Conservation (phyloP, 805 yeast genomes). For the Saturnispora dispora region DNA sequence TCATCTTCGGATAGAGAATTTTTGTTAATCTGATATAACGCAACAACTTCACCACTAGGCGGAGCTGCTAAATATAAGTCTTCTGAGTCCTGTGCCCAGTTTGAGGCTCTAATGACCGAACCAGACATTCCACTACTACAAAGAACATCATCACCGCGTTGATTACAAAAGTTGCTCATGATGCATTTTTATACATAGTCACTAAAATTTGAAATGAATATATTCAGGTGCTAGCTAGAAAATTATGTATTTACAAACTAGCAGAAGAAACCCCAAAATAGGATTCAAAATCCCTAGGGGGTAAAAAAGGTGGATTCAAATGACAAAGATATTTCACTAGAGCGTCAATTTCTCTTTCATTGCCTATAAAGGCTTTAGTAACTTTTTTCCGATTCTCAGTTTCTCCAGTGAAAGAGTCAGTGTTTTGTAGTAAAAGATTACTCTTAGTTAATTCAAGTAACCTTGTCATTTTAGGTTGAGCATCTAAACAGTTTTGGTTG, state of each 20-base stretch:
- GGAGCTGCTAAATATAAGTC: conserved; percentile 60
- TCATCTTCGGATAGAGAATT: conserved; percentile 33
- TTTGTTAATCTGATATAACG: conserved; percentile 49
- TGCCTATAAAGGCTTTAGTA: background rate
- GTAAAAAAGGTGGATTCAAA: background rate
- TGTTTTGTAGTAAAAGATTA: background rate
- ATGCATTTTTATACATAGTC: background rate
- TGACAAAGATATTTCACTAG: background rate
- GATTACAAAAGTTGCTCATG: background rate
- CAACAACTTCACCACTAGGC: conserved; percentile 74
- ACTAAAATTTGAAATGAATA: background rate
- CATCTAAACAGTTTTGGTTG: background rate
- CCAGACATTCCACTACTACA: conserved; percentile 39
- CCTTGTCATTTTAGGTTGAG: background rate
- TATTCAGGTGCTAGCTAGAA: too few species aligned
- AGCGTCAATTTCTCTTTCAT: conserved; percentile 3
- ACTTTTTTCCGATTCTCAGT: background rate
- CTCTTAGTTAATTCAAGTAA: background rate
- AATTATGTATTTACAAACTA: background rate
- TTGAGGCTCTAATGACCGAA: conserved; percentile 45
- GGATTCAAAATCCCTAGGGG: background rate
- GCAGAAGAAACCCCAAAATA: background rate
- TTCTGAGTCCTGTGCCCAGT: conserved; percentile 48
- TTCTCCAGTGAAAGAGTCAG: background rate
- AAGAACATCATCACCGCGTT: background rate